These are phyloP conservation scores for Penicillium dipodomyicola DNA, from an alignment of 495 filamentous ascomycete genomes.

Conservation along the genomic window DNA sequence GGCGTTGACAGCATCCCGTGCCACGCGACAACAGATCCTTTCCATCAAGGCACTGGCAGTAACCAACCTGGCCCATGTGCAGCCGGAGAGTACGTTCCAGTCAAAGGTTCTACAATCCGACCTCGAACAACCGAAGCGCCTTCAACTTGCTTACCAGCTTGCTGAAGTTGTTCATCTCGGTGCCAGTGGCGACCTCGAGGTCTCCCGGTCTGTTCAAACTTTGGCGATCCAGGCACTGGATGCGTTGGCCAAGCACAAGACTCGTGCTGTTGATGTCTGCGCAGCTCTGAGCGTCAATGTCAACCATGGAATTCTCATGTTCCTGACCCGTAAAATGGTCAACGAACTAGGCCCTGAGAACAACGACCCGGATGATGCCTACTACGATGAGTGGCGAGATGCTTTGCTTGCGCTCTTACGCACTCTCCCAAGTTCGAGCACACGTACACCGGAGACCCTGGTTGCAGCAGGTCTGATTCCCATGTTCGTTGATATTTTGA, in stretches of 20 bases:
- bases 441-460: constrained; percentile 68
- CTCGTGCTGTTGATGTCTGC: constrained; percentile 74
- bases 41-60: constrained; percentile 81
- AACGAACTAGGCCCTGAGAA: constrained; percentile 68
- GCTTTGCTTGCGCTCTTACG: constrained; percentile 78
- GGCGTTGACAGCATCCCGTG: constrained; percentile 62
- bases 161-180: constrained; percentile 80
- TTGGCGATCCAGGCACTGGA: constrained; percentile 78
- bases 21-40: constrained; percentile 71
- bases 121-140: constrained; percentile 81
- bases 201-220: constrained; percentile 77
- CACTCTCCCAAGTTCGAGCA: constrained; percentile 65
- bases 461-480: constrained; percentile 84
- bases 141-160: constrained; percentile 89
- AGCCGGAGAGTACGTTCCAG: constrained; percentile 72
- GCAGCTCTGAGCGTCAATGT: constrained; percentile 87
- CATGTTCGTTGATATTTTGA: constrained; percentile 85
- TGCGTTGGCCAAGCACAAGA: constrained; percentile 73
- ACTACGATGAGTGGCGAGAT: constrained; percentile 84
- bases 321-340: constrained; percentile 85
- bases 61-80: constrained; percentile 88
- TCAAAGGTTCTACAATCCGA: constrained; percentile 85
- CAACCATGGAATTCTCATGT: constrained; percentile 94
- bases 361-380: constrained; percentile 54
- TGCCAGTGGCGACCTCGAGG: constrained; percentile 59